A percentile compares a stretch with the other conserved stretches of the same genome.
These are phyloP conservation scores for Macrocystidia cucumis DNA, from an alignment of 1,284 basidiomycete species.

Conservation along the genomic window DNA sequence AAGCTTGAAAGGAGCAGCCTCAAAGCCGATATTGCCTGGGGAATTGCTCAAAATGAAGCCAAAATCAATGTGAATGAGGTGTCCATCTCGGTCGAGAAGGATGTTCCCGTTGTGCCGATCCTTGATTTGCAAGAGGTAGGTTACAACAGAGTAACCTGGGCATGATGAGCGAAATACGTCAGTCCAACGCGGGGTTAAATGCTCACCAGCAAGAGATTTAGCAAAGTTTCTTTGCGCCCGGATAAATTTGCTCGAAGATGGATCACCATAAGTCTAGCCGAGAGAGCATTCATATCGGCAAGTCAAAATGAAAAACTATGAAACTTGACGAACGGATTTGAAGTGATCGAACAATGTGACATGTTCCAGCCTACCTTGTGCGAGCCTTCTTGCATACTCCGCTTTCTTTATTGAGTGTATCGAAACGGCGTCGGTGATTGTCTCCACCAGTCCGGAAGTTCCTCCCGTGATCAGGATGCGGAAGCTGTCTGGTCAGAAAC, in stretches of 20 bases:
- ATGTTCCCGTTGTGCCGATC: conserved; percentile 99
- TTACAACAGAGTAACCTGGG: conserved; percentile 90
- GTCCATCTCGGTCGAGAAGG: conserved; percentile 90
- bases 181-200: no score
- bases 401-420: conserved; percentile 99
- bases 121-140: conserved; percentile 96
- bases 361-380: conserved; percentile 74
- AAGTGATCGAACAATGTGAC: conserved; percentile 90
- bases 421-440: conserved; percentile 94
- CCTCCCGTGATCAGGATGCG: conserved; percentile 94
- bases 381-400: conserved; percentile 85
- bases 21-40: conserved; percentile 96
- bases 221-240: conserved; percentile 90
- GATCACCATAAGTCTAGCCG: conserved; percentile 92
- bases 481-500: conserved; percentile 30
- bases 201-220: conserved; percentile 81
- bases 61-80: conserved; percentile 95
- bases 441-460: conserved; percentile 89
- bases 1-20: conserved; percentile 98
- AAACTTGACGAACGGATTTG: conserved; percentile 50
- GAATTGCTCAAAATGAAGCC: conserved; percentile 98
- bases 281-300: not conserved
- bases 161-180: no score
- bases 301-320: conserved; percentile 3
- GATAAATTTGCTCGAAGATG: conserved; percentile 77